phyloP scores from a whole-genome alignment of 148 eudicot genomes.

The Arbutus unedo region DNA sequence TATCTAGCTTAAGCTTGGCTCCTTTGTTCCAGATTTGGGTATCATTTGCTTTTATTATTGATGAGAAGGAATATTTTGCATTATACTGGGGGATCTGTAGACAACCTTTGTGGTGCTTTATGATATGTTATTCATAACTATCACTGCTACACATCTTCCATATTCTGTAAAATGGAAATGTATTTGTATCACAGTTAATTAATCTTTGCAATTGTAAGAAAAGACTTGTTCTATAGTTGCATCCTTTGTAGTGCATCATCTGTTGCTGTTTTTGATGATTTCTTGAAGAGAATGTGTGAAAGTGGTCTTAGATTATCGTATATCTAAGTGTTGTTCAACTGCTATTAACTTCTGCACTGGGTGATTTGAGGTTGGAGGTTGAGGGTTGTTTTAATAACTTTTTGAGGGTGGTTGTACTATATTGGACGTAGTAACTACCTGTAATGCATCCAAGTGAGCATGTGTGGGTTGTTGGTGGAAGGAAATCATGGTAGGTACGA shows the following conservation, averaged over 20 bases:
- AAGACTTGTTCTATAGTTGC: not conserved
- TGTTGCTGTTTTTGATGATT: not conserved
- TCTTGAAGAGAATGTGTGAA: not conserved
- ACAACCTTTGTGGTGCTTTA: not conserved
- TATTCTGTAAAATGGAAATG: not conserved
- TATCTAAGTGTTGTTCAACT: not conserved
- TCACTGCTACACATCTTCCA: not conserved
- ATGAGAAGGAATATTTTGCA: too few species aligned
- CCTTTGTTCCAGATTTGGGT: not conserved
- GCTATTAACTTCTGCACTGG: not conserved
- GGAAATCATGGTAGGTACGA: not conserved
- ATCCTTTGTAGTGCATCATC: not conserved
- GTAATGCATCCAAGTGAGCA: not conserved
- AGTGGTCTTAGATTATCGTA: not conserved
- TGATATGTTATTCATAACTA: not conserved
- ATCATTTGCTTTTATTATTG: too few species aligned
- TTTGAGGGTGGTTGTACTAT: too few species aligned
- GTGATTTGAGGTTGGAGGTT: not conserved
- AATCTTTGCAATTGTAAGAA: not conserved
- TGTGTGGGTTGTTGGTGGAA: not conserved
- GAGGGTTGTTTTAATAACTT: too few species aligned
- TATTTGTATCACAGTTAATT: not conserved
- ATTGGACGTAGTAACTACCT: not conserved
- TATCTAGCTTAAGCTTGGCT: not conserved
- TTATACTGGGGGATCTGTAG: not conserved